These are phyloP conservation scores for Dillenia turbinata DNA, from an alignment of 164 flowering plant genomes.

Conservation along the genomic window DNA sequence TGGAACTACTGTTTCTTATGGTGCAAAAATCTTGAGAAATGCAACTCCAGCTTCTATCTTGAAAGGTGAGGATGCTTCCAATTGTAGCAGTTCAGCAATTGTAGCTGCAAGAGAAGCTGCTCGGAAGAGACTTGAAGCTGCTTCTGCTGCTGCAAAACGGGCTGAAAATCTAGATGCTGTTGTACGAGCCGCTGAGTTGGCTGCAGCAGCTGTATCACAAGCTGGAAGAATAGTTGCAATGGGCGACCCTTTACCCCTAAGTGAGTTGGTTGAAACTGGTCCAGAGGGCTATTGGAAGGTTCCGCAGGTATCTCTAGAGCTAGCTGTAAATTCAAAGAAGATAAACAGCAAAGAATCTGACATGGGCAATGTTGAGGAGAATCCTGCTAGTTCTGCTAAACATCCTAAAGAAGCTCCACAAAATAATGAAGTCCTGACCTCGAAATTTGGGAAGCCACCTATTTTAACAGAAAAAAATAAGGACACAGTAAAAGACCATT, in stretches of 20 bases:
- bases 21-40: slow-evolving; percentile 30
- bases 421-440: slow-evolving; percentile 16
- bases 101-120: slow-evolving; percentile 79
- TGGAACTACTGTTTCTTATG: slow-evolving; percentile 21
- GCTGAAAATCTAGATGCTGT: slow-evolving; percentile 95
- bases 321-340: slow-evolving; percentile 18
- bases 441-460: slow-evolving; percentile 14
- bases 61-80: slow-evolving; percentile 39
- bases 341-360: slow-evolving; percentile 8
- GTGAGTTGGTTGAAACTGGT: slow-evolving; percentile 59
- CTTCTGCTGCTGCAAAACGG: slow-evolving; percentile 76
- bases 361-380: slow-evolving; percentile 14
- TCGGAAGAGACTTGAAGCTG: slow-evolving; percentile 77
- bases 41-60: slow-evolving; percentile 58
- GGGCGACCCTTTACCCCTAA: slow-evolving; percentile 65
- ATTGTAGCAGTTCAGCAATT: slow-evolving; percentile 48
- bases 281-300: slow-evolving; percentile 63
- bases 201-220: slow-evolving; percentile 93
- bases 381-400: slow-evolving; percentile 10
- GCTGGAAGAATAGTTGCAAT: slow-evolving; percentile 80
- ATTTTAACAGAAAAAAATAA: slow-evolving; percentile 20
- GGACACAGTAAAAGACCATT: slow-evolving; percentile 16
- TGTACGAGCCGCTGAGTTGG: slow-evolving; percentile 88
- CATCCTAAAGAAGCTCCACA: slow-evolving; percentile 16
- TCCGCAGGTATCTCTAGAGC: slow-evolving; percentile 24